phyloP scores from a whole-genome alignment of 345 rosid species.

The Corchorus capsularis region DNA sequence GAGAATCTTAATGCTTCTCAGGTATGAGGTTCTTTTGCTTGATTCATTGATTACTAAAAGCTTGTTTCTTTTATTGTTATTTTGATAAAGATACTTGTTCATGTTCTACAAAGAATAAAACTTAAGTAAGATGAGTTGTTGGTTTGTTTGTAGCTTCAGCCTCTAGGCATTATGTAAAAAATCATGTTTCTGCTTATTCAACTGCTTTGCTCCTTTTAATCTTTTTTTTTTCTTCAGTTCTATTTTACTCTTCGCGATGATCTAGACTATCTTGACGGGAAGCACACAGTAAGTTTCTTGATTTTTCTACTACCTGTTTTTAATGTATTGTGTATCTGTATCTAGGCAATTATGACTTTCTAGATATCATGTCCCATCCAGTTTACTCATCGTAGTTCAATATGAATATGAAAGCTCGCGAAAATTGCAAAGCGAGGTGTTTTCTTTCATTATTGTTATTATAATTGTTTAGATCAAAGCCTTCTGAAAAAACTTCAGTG shows the following conservation, averaged over 20 bases:
- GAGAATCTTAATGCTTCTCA: slow-evolving; percentile 98
- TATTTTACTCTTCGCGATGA: slow-evolving; percentile 84
- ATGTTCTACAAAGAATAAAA: neutral
- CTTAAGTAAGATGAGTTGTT: slow-evolving; percentile 2
- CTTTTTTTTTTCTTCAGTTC: slow-evolving; percentile 53
- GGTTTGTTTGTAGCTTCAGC: neutral
- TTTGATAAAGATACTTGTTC: neutral
- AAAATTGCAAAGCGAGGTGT: neutral
- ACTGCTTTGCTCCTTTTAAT: neutral
- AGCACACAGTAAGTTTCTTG: slow-evolving; percentile 74
- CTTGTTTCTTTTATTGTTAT: neutral
- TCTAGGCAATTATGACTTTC: neutral
- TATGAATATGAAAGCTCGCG: neutral
- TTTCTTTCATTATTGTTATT: neutral
- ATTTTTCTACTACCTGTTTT: neutral
- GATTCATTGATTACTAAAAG: neutral
- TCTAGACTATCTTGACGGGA: slow-evolving; percentile 95
- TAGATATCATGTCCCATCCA: neutral
- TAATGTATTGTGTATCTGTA: neutral
- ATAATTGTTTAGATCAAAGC: neutral
- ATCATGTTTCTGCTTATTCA: slow-evolving; percentile 18
- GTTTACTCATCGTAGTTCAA: neutral
- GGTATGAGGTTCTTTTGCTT: slow-evolving; percentile 39
- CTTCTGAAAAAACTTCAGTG: neutral
- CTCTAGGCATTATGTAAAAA: neutral